phyloP scores from a whole-genome alignment of 306 rosid genomes.

The Gastrolobium bilobum region DNA sequence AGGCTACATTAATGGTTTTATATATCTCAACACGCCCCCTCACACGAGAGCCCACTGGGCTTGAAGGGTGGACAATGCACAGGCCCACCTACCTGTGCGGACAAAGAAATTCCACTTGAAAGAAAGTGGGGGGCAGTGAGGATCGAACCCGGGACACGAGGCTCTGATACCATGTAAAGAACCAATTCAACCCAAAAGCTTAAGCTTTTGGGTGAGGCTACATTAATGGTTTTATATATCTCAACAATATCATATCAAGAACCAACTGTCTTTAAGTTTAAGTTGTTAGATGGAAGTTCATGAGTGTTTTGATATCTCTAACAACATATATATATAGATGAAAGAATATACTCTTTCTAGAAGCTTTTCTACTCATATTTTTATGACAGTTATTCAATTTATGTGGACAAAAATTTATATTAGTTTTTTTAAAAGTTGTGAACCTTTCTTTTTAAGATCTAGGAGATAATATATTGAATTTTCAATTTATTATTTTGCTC shows the following conservation, averaged over 20 bases:
- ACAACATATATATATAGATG: background rate
- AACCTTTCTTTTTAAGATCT: background rate
- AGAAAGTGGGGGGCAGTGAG: no score
- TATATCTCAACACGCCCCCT: no score
- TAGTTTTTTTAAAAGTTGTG: slow-evolving; percentile 9
- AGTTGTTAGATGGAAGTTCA: background rate
- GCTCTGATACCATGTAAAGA: no score
- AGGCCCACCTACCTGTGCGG: no score
- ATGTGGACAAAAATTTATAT: background rate
- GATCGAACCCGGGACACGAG: no score
- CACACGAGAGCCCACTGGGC: no score
- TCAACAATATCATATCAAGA: slow-evolving; percentile 4
- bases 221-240: no score
- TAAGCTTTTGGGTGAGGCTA: no score
- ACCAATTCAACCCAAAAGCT: no score
- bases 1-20: no score
- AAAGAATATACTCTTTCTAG: background rate
- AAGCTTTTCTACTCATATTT: slow-evolving; percentile 2
- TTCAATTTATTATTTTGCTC: slow-evolving; percentile 14
- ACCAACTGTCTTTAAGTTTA: slow-evolving; percentile 5
- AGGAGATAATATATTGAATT: slow-evolving; percentile 3
- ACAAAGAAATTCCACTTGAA: no score
- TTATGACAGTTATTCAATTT: background rate
- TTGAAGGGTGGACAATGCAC: no score
- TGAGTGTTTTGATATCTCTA: background rate